phyloP scores from a whole-genome alignment of 2,329 filamentous ascomycete genomes.

The Alternaria alternata region DNA sequence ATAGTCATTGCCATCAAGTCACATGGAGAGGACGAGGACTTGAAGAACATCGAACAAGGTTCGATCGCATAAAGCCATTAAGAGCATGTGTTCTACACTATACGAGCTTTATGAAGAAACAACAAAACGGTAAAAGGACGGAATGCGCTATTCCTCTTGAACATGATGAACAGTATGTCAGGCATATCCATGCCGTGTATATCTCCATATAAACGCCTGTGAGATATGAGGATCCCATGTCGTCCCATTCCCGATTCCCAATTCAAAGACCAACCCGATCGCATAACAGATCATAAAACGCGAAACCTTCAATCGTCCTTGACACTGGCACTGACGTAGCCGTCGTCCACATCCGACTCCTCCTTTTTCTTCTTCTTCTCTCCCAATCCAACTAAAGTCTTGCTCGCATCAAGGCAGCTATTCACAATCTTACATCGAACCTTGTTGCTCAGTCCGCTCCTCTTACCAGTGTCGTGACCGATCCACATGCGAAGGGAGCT shows the following conservation, averaged over 20 bases:
- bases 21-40: not conserved
- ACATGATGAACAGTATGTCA: not conserved
- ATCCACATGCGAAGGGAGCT: constrained; percentile 57
- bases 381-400: constrained; percentile 52
- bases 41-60: not conserved
- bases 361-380: constrained; percentile 15
- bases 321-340: constrained; percentile 40
- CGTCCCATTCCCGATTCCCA: not conserved
- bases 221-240: not conserved
- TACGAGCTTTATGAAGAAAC: not conserved
- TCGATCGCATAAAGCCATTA: not conserved
- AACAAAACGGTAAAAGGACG: not conserved
- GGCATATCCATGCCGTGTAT: not conserved
- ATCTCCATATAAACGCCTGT: constrained; percentile 1
- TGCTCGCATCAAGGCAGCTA: constrained; percentile 54
- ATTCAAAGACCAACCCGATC: not conserved
- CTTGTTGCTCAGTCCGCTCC: constrained; percentile 51
- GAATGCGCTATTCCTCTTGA: not conserved
- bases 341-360: constrained; percentile 37
- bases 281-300: not conserved
- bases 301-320: constrained; percentile 29
- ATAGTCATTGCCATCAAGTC: not conserved
- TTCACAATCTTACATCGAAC: constrained; percentile 52
- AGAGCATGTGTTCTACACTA: not conserved
- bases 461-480: constrained; percentile 53